Evolutionary conservation across 495 filamentous ascomycete genomes (phyloP), one percentile per base, ranked within the genome.

Genomic region (Astrocystis sublimbata): DNA sequence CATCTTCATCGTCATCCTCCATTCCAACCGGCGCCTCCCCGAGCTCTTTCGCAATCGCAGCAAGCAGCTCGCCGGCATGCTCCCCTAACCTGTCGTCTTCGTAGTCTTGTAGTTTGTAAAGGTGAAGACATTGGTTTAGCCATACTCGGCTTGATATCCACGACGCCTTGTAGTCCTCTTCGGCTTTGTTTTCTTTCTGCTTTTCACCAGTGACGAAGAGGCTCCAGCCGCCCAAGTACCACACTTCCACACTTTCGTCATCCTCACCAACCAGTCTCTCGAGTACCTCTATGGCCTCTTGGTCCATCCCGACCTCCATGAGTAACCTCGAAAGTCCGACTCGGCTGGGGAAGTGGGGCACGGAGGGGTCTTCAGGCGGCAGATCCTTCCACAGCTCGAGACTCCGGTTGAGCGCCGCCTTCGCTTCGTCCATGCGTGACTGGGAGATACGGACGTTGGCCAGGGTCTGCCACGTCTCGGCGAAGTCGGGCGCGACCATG

Each of bases 141-240:
- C 85, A 86, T 43, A 86, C 83, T 51, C 84, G 75, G 60, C 86
- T 83, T 1, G 83, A 82, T 36, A 79, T 81, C 81, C 85, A 83
- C 17, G 77, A 71, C 1, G 72, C 72, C 57, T 78, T 79, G 65
- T 74, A 78, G 61, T 73, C 73, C 51, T 81, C 76, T 38, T 69
- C 76, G 19, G 50, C 43, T 45, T 67, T 71, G 56, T 41, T 58
- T 51, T 80, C 47, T 74, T 81, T 75, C 70, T 83, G 68, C 78
- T 88, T 92, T 73, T 90, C 86, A 0, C 90, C 92, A 58, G 89
- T 76, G 57, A 94, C 80, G 69, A 91, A 90, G 60, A 92, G 80
- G 58, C 89, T 89, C 89, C 93, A 99, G 9, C 96, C 96, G 33
- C 96, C 93, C 3, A 98, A 79, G 77, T 99, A 99, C 92, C 92